A percentile compares a stretch with the other conserved stretches of the same genome.
Conservation (phyloP, 1,139 yeast genomes). For the Yamadazyma buinensis region DNA sequence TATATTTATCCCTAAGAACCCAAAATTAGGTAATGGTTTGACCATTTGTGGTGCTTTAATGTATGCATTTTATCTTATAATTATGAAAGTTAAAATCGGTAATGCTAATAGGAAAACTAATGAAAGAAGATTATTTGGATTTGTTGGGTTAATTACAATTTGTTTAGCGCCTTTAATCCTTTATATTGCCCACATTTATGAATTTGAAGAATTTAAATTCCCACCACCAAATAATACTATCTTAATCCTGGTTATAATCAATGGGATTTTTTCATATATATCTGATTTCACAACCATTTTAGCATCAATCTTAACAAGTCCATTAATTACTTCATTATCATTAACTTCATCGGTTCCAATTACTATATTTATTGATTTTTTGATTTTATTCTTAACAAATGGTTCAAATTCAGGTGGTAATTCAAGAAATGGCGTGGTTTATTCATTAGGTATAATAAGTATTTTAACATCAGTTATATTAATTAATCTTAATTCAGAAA, state of each 20-base stretch:
- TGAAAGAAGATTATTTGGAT: conserved; percentile 46
- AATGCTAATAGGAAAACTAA: conserved; percentile 40
- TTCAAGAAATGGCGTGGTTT: conserved; percentile 24
- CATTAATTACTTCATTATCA: conserved; percentile 50
- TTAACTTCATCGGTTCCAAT: conserved; percentile 52
- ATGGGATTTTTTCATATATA: conserved; percentile 44
- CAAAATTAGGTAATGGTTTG: conserved; percentile 41
- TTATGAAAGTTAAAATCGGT: conserved; percentile 44
- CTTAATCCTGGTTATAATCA: conserved; percentile 30
- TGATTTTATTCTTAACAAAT: conserved; percentile 23
- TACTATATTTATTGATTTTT: conserved; percentile 45
- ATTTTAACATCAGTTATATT: conserved; percentile 46
- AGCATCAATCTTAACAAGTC: conserved; percentile 53
- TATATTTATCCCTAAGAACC: conserved; percentile 34
- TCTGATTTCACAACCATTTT: conserved; percentile 49
- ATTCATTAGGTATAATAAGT: conserved; percentile 43
- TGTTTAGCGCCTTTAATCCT: conserved; percentile 37
- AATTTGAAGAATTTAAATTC: conserved; percentile 36
- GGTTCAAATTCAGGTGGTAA: conserved; percentile 13
- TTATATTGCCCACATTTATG: conserved; percentile 26
- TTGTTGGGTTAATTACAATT: conserved; percentile 42
- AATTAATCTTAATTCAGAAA: conserved; percentile 39
- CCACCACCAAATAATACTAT: conserved; percentile 39
- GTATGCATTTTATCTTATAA: conserved; percentile 44
- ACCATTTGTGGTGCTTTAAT: conserved; percentile 46